These are phyloP conservation scores for Streptanthus diversifolius DNA, from an alignment of 345 rosid species.

Conservation along the genomic window DNA sequence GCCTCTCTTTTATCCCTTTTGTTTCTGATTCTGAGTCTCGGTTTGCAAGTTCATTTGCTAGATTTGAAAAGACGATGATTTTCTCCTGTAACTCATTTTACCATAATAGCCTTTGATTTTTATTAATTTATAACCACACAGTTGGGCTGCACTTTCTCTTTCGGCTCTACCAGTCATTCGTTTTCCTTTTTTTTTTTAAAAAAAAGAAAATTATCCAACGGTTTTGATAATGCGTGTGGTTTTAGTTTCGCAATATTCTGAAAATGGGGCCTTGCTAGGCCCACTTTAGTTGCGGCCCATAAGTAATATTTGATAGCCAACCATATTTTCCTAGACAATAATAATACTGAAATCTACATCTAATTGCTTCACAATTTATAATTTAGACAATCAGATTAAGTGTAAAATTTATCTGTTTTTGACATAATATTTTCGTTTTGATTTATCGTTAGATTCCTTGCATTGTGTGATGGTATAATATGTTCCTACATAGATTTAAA, in stretches of 20 bases:
- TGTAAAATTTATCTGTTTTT: background rate
- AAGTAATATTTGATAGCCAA: background rate
- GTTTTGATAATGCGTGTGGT: background rate
- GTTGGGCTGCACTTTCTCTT: conserved; percentile 18
- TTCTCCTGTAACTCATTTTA: background rate
- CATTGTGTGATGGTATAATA: background rate
- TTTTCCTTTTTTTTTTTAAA: background rate
- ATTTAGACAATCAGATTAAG: background rate
- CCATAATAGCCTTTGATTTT: background rate
- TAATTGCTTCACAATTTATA: background rate
- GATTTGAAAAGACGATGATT: background rate
- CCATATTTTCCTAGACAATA: background rate
- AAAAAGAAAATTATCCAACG: background rate
- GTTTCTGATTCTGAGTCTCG: background rate
- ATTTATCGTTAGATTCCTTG: background rate
- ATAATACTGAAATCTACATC: background rate
- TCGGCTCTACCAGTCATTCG: background rate
- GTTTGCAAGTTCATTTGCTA: background rate
- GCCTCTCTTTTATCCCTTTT: background rate
- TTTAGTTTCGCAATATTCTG: background rate
- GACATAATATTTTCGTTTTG: background rate
- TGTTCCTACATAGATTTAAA: background rate
- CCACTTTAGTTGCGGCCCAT: conserved; percentile 13
- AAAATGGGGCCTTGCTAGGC: background rate
- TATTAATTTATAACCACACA: background rate